Evolutionary conservation across 768 basidiomycete genomes (phyloP).

Genomic region (Phaeolepiota aurea): DNA sequence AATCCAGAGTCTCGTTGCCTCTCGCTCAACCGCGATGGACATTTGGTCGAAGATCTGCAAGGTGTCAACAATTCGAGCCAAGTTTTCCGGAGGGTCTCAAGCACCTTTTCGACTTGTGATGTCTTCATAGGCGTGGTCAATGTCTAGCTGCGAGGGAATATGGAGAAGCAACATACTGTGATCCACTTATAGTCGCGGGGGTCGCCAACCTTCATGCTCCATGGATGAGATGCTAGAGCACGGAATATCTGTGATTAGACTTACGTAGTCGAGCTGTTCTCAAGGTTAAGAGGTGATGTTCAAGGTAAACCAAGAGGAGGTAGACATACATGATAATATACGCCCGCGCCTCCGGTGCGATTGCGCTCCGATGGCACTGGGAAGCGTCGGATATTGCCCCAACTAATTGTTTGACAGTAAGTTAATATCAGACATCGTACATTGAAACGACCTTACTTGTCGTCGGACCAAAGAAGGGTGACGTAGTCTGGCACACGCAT

Average conservation of each 20-base stretch:
- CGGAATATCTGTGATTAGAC: too few species aligned
- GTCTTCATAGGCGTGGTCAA: conserved; percentile 22
- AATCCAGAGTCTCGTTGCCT: conserved; percentile 57
- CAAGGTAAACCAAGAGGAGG: too few species aligned
- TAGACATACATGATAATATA: conserved; percentile 54
- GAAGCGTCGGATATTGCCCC: conserved; percentile 63
- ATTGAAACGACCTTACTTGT: conserved; percentile 37
- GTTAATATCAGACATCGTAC: background rate
- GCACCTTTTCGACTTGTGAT: conserved; percentile 43
- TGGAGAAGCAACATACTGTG: conserved; percentile 40
- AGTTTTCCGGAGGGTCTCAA: background rate
- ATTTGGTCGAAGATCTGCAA: conserved; percentile 57
- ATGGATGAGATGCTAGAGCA: too few species aligned
- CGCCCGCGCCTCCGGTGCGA: conserved; percentile 59
- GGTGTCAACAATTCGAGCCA: background rate
- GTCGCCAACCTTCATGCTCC: conserved; percentile 43
- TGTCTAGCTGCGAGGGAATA: too few species aligned
- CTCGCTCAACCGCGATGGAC: conserved; percentile 51
- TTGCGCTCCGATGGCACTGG: conserved; percentile 45
- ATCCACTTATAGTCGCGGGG: conserved; percentile 72
- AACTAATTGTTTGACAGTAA: conserved; percentile 24
- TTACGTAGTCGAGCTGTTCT: conserved; percentile 47
- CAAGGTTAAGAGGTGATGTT: too few species aligned
- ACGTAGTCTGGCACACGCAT: conserved; percentile 56
- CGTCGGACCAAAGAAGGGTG: conserved; percentile 65